phyloP scores from a whole-genome alignment of 306 rosid genomes.

The Inga leiocalycina region DNA sequence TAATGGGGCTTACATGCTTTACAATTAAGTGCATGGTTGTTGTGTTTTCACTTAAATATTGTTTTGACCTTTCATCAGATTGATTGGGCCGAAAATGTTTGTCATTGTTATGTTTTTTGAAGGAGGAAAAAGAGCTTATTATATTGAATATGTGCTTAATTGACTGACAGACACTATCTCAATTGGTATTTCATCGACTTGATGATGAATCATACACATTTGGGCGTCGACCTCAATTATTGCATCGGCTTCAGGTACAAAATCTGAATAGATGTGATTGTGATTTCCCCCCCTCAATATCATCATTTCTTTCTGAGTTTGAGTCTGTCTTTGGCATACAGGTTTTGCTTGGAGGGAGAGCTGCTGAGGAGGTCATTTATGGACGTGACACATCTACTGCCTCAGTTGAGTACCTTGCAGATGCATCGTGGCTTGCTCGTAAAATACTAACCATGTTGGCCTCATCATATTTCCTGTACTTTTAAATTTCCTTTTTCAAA shows the following conservation, averaged over 20 bases:
- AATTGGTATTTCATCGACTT: slow-evolving; percentile 87
- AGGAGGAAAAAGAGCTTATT: slow-evolving; percentile 2
- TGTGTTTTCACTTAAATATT: slow-evolving; percentile 1
- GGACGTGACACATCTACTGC: slow-evolving; percentile 92
- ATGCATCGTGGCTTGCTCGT: slow-evolving; percentile 99
- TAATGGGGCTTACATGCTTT: slow-evolving; percentile 8
- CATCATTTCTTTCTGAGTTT: slow-evolving; percentile 27
- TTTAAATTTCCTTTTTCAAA: neutral
- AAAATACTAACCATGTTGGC: slow-evolving; percentile 90
- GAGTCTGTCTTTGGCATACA: slow-evolving; percentile 31
- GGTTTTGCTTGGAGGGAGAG: slow-evolving; percentile 97
- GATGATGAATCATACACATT: slow-evolving; percentile 93
- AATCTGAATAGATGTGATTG: slow-evolving; percentile 39
- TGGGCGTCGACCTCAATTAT: slow-evolving; percentile 83
- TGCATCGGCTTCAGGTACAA: slow-evolving; percentile 90
- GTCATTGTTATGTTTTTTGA: neutral
- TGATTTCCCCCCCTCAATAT: neutral
- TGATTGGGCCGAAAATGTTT: slow-evolving; percentile 11
- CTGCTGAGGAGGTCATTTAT: slow-evolving; percentile 95
- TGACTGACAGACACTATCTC: slow-evolving; percentile 77
- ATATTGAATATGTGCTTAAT: slow-evolving; percentile 8
- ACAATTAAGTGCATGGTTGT: slow-evolving; percentile 5
- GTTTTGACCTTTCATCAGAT: slow-evolving; percentile 2
- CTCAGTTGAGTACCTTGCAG: slow-evolving; percentile 89
- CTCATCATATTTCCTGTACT: slow-evolving; percentile 27